Evolutionary conservation across 352 stramenopile species (phyloP).

Genomic region (Phytophthora citrophthora): DNA sequence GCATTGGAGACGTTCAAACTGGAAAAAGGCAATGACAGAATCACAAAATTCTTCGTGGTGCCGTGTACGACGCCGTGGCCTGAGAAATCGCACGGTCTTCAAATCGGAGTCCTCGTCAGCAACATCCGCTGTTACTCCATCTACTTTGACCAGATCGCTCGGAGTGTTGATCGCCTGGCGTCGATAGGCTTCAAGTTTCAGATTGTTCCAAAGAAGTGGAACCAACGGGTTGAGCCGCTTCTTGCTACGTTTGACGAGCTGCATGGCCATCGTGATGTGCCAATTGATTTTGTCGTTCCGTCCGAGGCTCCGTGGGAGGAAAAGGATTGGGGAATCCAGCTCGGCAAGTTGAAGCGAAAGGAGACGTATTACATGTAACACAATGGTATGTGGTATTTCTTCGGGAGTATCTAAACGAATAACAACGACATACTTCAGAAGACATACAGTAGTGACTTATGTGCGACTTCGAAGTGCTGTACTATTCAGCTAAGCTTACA

Average conservation of each 20-base stretch:
- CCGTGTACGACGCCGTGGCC: neutral
- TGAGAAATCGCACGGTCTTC: neutral
- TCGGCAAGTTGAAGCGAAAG: conserved; percentile 15
- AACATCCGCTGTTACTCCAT: neutral
- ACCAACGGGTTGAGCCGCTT: conserved; percentile 9
- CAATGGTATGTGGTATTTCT: too few species aligned
- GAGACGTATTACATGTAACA: too few species aligned
- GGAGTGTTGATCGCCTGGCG: conserved; percentile 8
- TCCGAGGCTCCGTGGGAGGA: conserved; percentile 14
- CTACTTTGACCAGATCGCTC: neutral
- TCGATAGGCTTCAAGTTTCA: conserved; percentile 1
- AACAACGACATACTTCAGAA: too few species aligned
- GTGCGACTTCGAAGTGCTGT: too few species aligned
- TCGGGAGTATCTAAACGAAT: too few species aligned
- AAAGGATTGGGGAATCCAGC: conserved; percentile 15
- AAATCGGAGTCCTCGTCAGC: neutral
- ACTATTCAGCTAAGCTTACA: too few species aligned
- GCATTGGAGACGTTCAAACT: neutral
- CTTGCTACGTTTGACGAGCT: conserved; percentile 3
- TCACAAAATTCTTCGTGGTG: neutral
- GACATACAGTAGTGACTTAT: too few species aligned
- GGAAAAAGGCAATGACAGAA: neutral
- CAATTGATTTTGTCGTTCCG: conserved; percentile 18
- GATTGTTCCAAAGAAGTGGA: conserved; percentile 13
- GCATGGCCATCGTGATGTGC: conserved; percentile 13